Evolutionary conservation across 2,329 filamentous ascomycete genomes (phyloP), one percentile per base, ranked within the genome.

Genomic region (Ramichloridium luteum): DNA sequence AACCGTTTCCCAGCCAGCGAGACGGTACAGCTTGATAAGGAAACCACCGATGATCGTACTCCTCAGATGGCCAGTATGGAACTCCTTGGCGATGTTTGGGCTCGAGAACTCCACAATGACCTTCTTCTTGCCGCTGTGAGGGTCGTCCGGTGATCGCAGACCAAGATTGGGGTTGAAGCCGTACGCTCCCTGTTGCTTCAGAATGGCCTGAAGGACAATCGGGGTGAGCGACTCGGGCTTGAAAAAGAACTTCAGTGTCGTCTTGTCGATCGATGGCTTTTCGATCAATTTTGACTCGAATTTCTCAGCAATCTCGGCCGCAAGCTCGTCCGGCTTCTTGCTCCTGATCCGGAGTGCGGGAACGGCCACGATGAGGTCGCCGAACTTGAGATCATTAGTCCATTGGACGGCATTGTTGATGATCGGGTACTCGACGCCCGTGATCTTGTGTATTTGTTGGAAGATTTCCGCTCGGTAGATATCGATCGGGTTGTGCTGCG

Each of bases 81-180:
- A 84, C 13, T 77, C 81, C 59, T 88, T 88, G 27, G 82, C 82
- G 37, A 90, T 85, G 54, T 90, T 90, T 30, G 83, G 82, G 5
- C 79, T 85, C 5, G 78, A 84, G 57, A 88, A 90, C 50, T 90
- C 82, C 47, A 90, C 70, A 31, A 90, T 71, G 27, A 77, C 67
- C 47, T 68, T 70, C 65, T 82, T 82, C 46, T 64, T 64, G 39
- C 70, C 74, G 37, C 68, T 63, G 31, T 62, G 66, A 5, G 72
- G 66, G 49, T 82, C 68, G 13, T 64, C 59, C 22, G 70, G 66
- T 49, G 84, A 74, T 42, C 65, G 67, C 14, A 76, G 61, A 12
- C 77, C 77, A 22, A 68, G 51, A 25, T 62, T 62, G 12, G 63
- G 60, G 52, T 79, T 74, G 54, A 66, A 68, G 39, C 82, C 82